These are phyloP conservation scores for Hymenoscyphus infarciens DNA, from an alignment of 2,329 filamentous ascomycete species.

Conservation along the genomic window DNA sequence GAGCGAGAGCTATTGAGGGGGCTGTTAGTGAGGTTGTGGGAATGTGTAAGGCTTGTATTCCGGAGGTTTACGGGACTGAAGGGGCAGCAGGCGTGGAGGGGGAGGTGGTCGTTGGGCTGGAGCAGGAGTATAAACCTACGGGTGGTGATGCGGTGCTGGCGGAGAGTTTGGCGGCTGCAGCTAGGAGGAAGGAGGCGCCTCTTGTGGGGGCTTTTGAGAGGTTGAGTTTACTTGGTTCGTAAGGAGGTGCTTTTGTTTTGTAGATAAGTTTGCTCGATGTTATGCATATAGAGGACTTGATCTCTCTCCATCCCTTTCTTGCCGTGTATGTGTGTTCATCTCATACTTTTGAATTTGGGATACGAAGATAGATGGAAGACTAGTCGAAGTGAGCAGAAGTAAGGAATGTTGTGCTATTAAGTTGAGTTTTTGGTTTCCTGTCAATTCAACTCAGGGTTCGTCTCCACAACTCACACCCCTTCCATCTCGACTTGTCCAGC, in stretches of 20 bases:
- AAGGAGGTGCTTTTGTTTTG: conserved; percentile 1
- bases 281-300: neutral
- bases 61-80: conserved; percentile 61
- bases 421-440: too few species aligned
- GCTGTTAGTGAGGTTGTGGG: conserved; percentile 72
- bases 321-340: neutral
- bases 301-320: neutral
- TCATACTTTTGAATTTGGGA: too few species aligned
- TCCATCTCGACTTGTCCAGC: too few species aligned
- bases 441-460: too few species aligned
- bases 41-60: conserved; percentile 62
- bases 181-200: conserved; percentile 32
- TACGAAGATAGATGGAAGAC: too few species aligned
- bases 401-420: too few species aligned
- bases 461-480: too few species aligned
- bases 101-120: conserved; percentile 12
- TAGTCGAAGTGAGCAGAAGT: too few species aligned
- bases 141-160: conserved; percentile 36
- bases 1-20: conserved; percentile 72
- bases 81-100: conserved; percentile 9
- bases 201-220: conserved; percentile 41
- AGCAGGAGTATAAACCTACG: conserved; percentile 29
- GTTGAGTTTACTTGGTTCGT: conserved; percentile 38
- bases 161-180: conserved; percentile 33
- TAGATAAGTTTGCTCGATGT: neutral